Evolutionary conservation across 768 basidiomycete genomes (phyloP).

Genomic region (Mycena metata): DNA sequence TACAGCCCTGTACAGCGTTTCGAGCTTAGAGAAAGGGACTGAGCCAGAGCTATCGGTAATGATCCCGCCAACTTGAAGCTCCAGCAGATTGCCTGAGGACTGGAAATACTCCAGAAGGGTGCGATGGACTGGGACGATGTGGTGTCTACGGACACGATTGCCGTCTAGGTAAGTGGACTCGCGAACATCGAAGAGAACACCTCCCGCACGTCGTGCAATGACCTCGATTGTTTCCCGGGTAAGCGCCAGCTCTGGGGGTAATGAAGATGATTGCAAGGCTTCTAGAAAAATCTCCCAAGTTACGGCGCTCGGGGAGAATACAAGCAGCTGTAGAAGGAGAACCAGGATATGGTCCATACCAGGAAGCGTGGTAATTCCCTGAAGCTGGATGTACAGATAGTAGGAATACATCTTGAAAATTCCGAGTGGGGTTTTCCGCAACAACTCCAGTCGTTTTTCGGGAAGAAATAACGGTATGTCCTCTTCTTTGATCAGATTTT

Average conservation of each 20-base stretch:
- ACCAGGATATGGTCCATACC: conserved; percentile 13
- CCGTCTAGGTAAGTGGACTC: conserved; percentile 6
- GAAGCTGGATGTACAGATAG: conserved; percentile 21
- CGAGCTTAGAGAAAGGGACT: background rate
- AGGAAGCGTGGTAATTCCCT: conserved; percentile 16
- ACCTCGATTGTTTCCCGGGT: conserved; percentile 8
- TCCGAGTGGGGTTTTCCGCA: conserved; percentile 18
- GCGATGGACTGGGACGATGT: conserved; percentile 19
- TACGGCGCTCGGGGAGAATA: conserved; percentile 22
- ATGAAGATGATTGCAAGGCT: conserved; percentile 10
- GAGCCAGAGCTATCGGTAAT: background rate
- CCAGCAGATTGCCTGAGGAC: conserved; percentile 9
- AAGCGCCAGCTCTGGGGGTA: conserved; percentile 16
- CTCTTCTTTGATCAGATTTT: conserved; percentile 14
- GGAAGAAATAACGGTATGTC: conserved; percentile 14
- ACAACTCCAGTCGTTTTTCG: background rate
- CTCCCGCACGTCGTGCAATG: conserved; percentile 17
- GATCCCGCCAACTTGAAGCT: conserved; percentile 1
- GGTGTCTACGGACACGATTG: conserved; percentile 10
- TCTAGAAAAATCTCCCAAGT: conserved; percentile 23
- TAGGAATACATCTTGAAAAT: conserved; percentile 27
- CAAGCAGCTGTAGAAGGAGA: conserved; percentile 1
- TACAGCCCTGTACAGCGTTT: conserved; percentile 8
- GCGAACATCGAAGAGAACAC: conserved; percentile 22
- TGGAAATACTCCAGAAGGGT: conserved; percentile 16